These are phyloP conservation scores for Otatea glauca DNA, from an alignment of 176 grass and related monocot species.

Conservation along the genomic window DNA sequence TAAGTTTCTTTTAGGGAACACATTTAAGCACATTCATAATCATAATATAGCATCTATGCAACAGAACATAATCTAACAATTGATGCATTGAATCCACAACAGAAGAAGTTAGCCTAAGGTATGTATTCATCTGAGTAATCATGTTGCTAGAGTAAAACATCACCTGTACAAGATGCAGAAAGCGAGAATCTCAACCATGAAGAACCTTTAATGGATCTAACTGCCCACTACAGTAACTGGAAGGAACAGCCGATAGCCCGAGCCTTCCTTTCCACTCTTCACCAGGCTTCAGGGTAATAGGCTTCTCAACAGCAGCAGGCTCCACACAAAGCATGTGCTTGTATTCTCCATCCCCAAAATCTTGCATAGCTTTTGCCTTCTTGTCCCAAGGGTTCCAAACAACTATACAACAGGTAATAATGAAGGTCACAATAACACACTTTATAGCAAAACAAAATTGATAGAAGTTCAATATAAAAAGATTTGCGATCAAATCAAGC, in stretches of 20 bases:
- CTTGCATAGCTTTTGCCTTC: conserved; percentile 76
- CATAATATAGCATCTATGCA: not conserved
- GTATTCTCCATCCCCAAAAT: conserved; percentile 82
- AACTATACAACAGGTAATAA: conserved; percentile 49
- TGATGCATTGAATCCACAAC: not conserved
- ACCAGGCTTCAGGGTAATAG: conserved; percentile 74
- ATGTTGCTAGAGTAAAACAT: not conserved
- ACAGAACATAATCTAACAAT: conserved; percentile 22
- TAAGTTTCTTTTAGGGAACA: not conserved
- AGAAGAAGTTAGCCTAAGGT: not conserved
- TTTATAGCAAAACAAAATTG: conserved; percentile 5
- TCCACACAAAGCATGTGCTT: conserved; percentile 84
- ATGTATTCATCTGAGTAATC: not conserved
- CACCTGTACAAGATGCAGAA: conserved; percentile 68
- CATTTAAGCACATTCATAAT: not conserved
- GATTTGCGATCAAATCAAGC: conserved; percentile 38
- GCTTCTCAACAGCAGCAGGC: conserved; percentile 70
- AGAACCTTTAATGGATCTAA: conserved; percentile 68
- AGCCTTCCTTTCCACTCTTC: conserved; percentile 87
- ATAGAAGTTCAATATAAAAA: not conserved
- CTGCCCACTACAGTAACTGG: conserved; percentile 84
- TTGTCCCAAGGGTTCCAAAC: conserved; percentile 97
- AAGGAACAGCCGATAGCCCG: conserved; percentile 65
- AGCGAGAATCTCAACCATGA: conserved; percentile 54
- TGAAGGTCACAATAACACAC: not conserved